Base-by-base conservation (phyloP, 192 early-diverging fungal genomes). In the Mortierella antarctica region DNA sequence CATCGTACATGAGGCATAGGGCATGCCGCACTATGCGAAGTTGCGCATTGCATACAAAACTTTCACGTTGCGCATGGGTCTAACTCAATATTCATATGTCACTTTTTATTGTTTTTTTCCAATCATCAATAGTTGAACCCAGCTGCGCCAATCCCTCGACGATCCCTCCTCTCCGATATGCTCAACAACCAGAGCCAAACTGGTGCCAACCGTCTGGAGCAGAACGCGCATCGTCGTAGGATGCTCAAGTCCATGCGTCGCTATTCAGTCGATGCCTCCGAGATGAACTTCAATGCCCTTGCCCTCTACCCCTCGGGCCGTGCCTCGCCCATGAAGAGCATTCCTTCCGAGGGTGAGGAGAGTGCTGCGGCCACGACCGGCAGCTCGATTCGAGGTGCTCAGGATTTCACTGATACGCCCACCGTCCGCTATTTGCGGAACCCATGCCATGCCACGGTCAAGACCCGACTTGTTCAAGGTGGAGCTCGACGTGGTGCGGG, bases 191-290 rank as follows among this genome's bases (percentile, higher is more conserved):
- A 75, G 60, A 69, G 46, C 41, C 70, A 72, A 41, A 65, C 31
- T 12, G 21, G 56, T 10, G 47, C 39, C 49, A 79, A 48, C 54
- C 69, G 76, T 50, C 70, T 80, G 1, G 76, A 80, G 31, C 76
- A 80, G 46, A 72, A 66, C 31, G 76, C 70, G 18, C 65, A 72
- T 53, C 76, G 76, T 13, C 76, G 76, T 17, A 51, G 76, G 1
- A 80, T 80, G 76, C 55, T 80, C 58, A 80, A 80, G 20, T 71
- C 69, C 21, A 80, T 80, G 76, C 76, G 76, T 18, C 76, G 76
- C 2, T 80, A 80, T 41, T 80, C 76, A 0, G 65, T 80, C 40
- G 76, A 80, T 45, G 76, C 70, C 64, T 71, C 69, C 45, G 76
- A 80, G 59, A 80, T 80, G 76, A 67, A 72, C 59, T 80, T 72